These are phyloP conservation scores for Daldinia decipiens DNA, from an alignment of 495 filamentous ascomycete species.

Conservation along the genomic window DNA sequence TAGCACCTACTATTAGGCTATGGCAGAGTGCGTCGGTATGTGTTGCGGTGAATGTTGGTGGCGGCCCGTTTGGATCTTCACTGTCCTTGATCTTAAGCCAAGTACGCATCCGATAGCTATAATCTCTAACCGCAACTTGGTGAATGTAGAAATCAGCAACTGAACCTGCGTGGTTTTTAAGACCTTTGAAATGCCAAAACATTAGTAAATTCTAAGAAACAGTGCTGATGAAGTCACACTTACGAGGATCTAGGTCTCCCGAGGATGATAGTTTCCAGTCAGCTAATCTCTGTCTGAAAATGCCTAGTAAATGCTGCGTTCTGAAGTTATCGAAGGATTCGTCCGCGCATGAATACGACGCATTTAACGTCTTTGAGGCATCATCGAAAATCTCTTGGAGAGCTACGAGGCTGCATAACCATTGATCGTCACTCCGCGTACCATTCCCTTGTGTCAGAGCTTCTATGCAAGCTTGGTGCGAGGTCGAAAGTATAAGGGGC, in stretches of 20 bases:
- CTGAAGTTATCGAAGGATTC: slow-evolving; percentile 37
- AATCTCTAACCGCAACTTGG: slow-evolving; percentile 29
- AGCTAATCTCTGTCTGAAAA: slow-evolving; percentile 30
- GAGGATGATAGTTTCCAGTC: slow-evolving; percentile 29
- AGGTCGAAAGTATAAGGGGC: slow-evolving; percentile 23
- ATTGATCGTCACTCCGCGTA: slow-evolving; percentile 17
- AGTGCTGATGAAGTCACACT: background rate
- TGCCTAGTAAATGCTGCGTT: slow-evolving; percentile 33
- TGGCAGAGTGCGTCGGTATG: slow-evolving; percentile 33
- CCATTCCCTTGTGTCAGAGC: slow-evolving; percentile 13
- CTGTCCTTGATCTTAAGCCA: slow-evolving; percentile 12
- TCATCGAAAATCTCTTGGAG: slow-evolving; percentile 40
- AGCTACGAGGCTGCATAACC: slow-evolving; percentile 33
- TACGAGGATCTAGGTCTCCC: slow-evolving; percentile 26
- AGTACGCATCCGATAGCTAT: slow-evolving; percentile 11
- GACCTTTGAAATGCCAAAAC: slow-evolving; percentile 1
- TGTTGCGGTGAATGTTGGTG: slow-evolving; percentile 15
- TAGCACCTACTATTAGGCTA: slow-evolving; percentile 22
- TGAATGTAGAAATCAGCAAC: slow-evolving; percentile 39
- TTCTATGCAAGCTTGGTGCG: slow-evolving; percentile 18
- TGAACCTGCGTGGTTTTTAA: slow-evolving; percentile 19
- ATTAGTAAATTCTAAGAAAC: background rate
- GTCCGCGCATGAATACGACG: slow-evolving; percentile 1
- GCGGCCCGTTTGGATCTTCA: background rate
- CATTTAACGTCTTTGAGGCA: slow-evolving; percentile 32